These are phyloP conservation scores for Eragrostis curvula DNA, from an alignment of 176 grass and related monocot genomes.

Conservation along the genomic window DNA sequence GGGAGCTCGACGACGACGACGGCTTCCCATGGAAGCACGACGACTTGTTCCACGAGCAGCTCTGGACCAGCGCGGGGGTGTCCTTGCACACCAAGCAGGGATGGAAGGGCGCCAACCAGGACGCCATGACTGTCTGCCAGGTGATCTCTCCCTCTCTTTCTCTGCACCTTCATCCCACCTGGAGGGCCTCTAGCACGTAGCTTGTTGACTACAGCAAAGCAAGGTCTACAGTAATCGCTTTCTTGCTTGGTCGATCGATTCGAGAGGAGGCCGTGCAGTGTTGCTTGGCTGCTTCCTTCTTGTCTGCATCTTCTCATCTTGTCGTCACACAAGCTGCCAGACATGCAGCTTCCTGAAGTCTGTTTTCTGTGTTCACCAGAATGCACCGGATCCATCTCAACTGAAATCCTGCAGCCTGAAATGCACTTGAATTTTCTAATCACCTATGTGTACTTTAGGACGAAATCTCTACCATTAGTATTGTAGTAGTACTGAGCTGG, in stretches of 20 bases:
- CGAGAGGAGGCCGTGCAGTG: background rate
- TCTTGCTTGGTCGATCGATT: background rate
- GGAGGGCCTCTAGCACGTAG: no score
- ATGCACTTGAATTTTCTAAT: background rate
- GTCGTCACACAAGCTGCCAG: background rate
- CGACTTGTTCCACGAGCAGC: conserved; percentile 50
- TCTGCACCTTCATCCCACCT: background rate
- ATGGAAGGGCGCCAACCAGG: conserved; percentile 94
- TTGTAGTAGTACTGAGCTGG: no score
- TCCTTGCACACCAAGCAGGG: conserved; percentile 91
- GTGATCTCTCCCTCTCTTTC: background rate
- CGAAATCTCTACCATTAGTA: no score
- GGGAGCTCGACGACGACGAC: conserved; percentile 38
- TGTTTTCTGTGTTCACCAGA: background rate
- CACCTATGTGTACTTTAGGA: background rate
- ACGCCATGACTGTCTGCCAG: conserved; percentile 85
- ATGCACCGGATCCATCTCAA: conserved; percentile 14
- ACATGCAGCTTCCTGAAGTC: background rate
- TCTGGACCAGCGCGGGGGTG: conserved; percentile 46
- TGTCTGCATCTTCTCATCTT: background rate
- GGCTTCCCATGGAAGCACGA: conserved; percentile 50
- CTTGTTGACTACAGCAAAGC: no score
- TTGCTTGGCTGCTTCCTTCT: background rate
- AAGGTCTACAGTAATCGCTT: no score
- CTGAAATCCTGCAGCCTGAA: background rate